A percentile compares a stretch with the other conserved stretches of the same genome.
Conservation (phyloP, 345 rosid genomes). For the Mercurialis annua region DNA sequence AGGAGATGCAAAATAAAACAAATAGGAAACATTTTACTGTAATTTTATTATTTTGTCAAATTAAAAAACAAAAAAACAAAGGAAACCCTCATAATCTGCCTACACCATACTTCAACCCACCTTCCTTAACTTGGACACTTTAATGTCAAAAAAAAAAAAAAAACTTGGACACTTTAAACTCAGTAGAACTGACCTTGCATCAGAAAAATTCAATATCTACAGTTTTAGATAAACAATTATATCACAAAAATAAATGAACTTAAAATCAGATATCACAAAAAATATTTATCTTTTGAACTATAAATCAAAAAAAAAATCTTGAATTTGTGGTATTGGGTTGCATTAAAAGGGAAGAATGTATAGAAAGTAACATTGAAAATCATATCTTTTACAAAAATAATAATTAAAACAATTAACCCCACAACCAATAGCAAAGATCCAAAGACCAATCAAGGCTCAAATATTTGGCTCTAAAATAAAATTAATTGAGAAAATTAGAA, state of each 20-base stretch:
- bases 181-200: background rate
- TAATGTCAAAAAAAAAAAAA: background rate
- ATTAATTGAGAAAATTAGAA: conserved; percentile 23
- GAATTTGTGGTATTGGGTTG: conserved; percentile 17
- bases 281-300: too few relatives aligned
- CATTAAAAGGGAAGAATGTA: conserved; percentile 34
- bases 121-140: background rate
- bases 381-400: conserved; percentile 7
- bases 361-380: conserved; percentile 35
- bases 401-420: conserved; percentile 20
- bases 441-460: too few relatives aligned
- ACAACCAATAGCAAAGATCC: conserved; percentile 5
- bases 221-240: too few relatives aligned
- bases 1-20: background rate
- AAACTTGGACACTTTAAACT: background rate
- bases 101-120: background rate
- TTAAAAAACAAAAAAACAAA: background rate
- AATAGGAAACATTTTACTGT: background rate
- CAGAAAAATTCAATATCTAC: too few relatives aligned
- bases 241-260: too few relatives aligned
- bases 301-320: conserved; percentile 7
- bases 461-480: conserved; percentile 6
- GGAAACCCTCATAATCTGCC: background rate
- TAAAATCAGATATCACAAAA: too few relatives aligned
- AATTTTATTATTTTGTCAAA: background rate